Base-by-base conservation (phyloP, 164 flowering plant genomes). In the Hamamelis virginiana region DNA sequence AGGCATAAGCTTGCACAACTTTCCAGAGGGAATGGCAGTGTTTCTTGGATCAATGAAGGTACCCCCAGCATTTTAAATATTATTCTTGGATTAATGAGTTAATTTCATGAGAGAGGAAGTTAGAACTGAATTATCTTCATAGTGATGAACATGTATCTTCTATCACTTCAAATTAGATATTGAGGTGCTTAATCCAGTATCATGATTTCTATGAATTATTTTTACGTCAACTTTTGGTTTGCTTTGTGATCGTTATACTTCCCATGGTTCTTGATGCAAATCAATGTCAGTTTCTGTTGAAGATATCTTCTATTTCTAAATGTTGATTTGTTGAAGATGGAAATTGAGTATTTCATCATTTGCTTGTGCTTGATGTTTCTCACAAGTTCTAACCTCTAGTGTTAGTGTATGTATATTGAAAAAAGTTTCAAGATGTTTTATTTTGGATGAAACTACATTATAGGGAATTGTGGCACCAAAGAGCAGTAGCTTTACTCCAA, bases 1-100 rank as follows among this genome's bases (percentile, higher is more conserved):
- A 95, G 97, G 98, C 63, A 95, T 92, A 82, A 92, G 98, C 82
- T 87, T 92, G 85, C 98, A 95, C 82, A 95, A 95, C 82, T 91
- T 95, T 77, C 99, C 99, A 26, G 99, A 95, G 81, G 99, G 99
- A 68, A 95, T 95, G 99, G 99, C 98, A 9, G 97, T 92, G 38
- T 95, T 91, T 78, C 98, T 95, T 72, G 98, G 98, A 73, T 95
- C 99, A 66, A 79, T 91, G 19, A 95, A 95, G 97, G 98, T 91
- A 82, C 26, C 38, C 21, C 18, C 41, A 8, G 19, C 9, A 15
- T 61, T 48, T 61, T 59, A 73, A 41, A 3, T 61, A 19, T 69
- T 66, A 48, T 45, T 66, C 19, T 45, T 8, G 44, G 15, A 23
- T 26, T 41, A n/a, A 18, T 12, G 38, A 28, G 22, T 26, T 28